Evolutionary conservation across 1,284 basidiomycete species (phyloP).

Genomic region (Coniferiporia sulphurascens): DNA sequence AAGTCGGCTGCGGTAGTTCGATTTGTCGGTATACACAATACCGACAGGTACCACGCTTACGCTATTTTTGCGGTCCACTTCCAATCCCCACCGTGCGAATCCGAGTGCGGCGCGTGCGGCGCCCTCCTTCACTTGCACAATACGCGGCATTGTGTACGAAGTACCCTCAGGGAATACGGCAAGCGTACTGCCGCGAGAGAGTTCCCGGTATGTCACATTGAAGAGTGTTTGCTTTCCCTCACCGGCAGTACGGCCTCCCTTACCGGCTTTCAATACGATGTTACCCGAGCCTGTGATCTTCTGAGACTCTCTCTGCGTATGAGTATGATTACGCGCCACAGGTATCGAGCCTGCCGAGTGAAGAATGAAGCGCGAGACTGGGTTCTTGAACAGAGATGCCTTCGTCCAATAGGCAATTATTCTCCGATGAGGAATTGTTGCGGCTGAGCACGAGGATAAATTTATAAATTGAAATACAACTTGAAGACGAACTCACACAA

Average conservation of each 20-base stretch:
- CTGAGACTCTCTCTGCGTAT: slow-evolving; percentile 20
- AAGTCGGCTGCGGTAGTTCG: slow-evolving; percentile 57
- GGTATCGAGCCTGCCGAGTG: slow-evolving; percentile 71
- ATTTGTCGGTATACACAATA: slow-evolving; percentile 73
- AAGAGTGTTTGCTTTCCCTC: slow-evolving; percentile 61
- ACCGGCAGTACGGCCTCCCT: background rate
- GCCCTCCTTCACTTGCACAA: slow-evolving; percentile 70
- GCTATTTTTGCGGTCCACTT: slow-evolving; percentile 19
- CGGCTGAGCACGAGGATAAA: slow-evolving; percentile 26
- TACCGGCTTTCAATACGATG: background rate
- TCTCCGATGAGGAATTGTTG: slow-evolving; percentile 54
- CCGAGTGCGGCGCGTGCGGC: slow-evolving; percentile 77
- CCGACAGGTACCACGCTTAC: slow-evolving; percentile 62
- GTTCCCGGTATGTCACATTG: slow-evolving; percentile 55
- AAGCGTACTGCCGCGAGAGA: slow-evolving; percentile 54
- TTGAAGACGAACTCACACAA: slow-evolving; percentile 31
- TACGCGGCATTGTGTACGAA: slow-evolving; percentile 57
- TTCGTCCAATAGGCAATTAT: slow-evolving; percentile 76
- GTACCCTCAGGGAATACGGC: slow-evolving; percentile 77
- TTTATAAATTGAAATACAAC: background rate
- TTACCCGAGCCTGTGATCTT: slow-evolving; percentile 8
- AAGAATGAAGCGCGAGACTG: slow-evolving; percentile 50
- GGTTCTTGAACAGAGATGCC: slow-evolving; percentile 57
- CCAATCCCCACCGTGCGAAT: slow-evolving; percentile 46
- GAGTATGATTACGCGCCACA: slow-evolving; percentile 52